Conservation (phyloP, 1,139 yeast species). For the Yamadazyma oceani region DNA sequence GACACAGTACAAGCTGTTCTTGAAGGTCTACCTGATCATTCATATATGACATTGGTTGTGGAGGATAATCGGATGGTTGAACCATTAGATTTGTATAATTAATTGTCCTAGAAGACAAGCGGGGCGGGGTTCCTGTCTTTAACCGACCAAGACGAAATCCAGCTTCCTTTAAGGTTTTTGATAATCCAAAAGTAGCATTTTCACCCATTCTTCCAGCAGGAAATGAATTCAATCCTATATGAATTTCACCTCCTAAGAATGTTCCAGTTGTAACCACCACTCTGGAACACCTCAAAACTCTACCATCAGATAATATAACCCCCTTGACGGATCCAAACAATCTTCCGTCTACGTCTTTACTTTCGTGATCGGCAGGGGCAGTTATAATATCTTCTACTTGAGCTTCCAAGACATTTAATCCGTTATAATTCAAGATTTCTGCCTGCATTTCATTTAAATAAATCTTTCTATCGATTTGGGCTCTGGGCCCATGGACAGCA, state of each 20-base stretch:
- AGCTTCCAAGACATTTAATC: slow-evolving; percentile 64
- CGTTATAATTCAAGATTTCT: slow-evolving; percentile 57
- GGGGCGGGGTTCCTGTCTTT: slow-evolving; percentile 97
- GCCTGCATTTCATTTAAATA: slow-evolving; percentile 81
- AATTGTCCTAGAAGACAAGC: slow-evolving; percentile 72
- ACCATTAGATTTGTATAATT: slow-evolving; percentile 57
- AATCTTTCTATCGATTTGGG: slow-evolving; percentile 86
- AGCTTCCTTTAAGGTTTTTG: slow-evolving; percentile 69
- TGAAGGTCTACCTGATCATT: slow-evolving; percentile 63
- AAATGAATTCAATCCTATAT: slow-evolving; percentile 73
- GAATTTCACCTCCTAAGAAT: slow-evolving; percentile 90
- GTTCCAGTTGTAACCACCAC: slow-evolving; percentile 97
- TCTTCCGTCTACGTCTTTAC: slow-evolving; percentile 34
- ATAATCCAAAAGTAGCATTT: slow-evolving; percentile 84
- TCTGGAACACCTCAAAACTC: slow-evolving; percentile 54
- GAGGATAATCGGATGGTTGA: slow-evolving; percentile 80
- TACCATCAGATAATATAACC: slow-evolving; percentile 68
- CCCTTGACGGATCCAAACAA: slow-evolving; percentile 56
- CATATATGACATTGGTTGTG: slow-evolving; percentile 87
- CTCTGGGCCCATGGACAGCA: slow-evolving; percentile 98
- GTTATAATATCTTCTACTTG: slow-evolving; percentile 85
- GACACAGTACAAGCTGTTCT: slow-evolving; percentile 65
- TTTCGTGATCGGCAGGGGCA: slow-evolving; percentile 33
- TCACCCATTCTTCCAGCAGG: slow-evolving; percentile 97
- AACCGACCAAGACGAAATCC: slow-evolving; percentile 87